Evolutionary conservation across 208 protist genomes (phyloP).

Genomic region (Leishmania major): DNA sequence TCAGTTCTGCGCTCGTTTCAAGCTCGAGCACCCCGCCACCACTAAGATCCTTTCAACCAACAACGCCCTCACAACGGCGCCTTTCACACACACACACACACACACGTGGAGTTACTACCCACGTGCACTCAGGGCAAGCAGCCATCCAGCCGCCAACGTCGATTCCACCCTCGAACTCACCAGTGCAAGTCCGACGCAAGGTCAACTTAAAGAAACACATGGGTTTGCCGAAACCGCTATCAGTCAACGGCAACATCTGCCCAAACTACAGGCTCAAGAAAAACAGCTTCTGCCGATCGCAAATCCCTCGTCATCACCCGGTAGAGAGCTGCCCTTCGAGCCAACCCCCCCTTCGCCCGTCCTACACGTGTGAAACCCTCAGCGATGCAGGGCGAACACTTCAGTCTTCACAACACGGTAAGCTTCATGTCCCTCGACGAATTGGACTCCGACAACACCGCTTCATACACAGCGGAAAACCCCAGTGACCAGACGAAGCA

Average conservation of each 20-base stretch:
- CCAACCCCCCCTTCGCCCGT: no score
- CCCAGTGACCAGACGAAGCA: no score
- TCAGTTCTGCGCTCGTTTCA: slow-evolving; percentile 29
- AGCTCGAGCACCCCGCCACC: slow-evolving; percentile 14
- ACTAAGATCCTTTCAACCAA: slow-evolving; percentile 12
- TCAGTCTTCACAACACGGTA: not conserved
- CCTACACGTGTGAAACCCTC: no score
- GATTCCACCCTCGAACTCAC: not conserved
- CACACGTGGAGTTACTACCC: slow-evolving; percentile 26
- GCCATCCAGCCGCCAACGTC: not conserved
- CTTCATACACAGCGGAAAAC: no score
- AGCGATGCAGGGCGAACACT: fast-evolving
- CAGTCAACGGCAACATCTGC: not conserved
- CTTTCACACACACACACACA: slow-evolving; percentile 26
- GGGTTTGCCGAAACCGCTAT: not conserved
- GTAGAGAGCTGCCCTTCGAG: no score
- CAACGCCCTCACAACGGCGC: slow-evolving; percentile 6
- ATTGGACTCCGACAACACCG: no score
- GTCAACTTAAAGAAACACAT: not conserved
- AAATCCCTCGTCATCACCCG: no score
- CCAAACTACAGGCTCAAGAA: not conserved
- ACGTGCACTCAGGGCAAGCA: not conserved
- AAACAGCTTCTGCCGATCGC: not conserved
- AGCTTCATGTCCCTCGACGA: not conserved
- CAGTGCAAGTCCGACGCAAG: not conserved